Percentiles rank a stretch among this genome's conserved stretches.
Conservation (phyloP, 495 filamentous ascomycete genomes). For the Trichoderma gamsii region DNA sequence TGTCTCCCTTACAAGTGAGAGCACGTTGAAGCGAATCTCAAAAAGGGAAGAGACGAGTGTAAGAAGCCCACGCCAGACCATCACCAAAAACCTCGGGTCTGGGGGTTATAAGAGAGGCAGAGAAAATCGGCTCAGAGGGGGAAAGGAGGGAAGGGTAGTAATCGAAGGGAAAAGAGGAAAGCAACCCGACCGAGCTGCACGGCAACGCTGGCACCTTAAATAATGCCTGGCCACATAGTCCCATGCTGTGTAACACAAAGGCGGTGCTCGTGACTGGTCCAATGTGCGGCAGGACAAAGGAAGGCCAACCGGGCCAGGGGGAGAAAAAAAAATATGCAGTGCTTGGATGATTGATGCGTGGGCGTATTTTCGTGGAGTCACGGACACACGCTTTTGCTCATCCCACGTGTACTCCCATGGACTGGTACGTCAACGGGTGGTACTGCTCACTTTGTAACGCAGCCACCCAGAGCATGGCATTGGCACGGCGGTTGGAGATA, state of each 20-base stretch:
- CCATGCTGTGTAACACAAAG: conserved; percentile 1
- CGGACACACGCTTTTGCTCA: too few species aligned
- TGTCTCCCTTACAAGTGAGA: too few species aligned
- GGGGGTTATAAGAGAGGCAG: background rate
- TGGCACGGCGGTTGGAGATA: too few species aligned
- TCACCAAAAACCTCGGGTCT: background rate
- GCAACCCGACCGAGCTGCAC: background rate
- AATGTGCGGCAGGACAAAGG: background rate
- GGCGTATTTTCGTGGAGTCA: too few species aligned
- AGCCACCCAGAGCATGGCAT: too few species aligned
- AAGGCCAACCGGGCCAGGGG: background rate
- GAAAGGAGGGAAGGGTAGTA: background rate
- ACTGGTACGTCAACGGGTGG: too few species aligned
- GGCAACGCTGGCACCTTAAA: background rate
- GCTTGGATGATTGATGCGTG: background rate
- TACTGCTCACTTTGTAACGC: too few species aligned
- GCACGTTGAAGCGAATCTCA: too few species aligned
- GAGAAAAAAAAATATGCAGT: background rate
- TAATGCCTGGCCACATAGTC: background rate
- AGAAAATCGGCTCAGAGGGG: background rate
- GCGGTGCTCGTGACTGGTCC: conserved; percentile 5
- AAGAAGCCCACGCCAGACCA: background rate
- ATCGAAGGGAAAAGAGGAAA: background rate
- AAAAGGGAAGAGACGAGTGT: too few species aligned
- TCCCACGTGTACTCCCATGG: too few species aligned